Evolutionary conservation across 352 stramenopile species (phyloP).

Genomic region (Globisporangium parvum): DNA sequence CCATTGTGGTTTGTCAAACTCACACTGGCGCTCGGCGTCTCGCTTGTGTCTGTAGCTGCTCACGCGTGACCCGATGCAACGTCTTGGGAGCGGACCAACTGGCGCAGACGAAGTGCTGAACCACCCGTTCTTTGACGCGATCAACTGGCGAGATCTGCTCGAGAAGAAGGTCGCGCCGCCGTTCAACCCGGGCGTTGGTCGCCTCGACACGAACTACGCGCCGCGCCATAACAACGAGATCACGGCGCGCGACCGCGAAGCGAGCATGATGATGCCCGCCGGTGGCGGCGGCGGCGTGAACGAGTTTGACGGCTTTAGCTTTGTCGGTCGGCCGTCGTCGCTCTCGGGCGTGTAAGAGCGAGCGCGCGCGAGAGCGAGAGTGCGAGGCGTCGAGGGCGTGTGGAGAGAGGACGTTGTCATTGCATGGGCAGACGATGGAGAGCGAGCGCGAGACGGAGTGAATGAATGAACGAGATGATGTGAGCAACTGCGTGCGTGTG

Average conservation of each 20-base stretch:
- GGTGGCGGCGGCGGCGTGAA: slow-evolving; percentile 48
- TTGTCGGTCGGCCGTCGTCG: slow-evolving; percentile 81
- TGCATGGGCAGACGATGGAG: too few relatives aligned
- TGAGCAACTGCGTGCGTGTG: too few relatives aligned
- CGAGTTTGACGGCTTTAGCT: slow-evolving; percentile 89
- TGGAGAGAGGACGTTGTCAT: too few relatives aligned
- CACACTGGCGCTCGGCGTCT: neutral
- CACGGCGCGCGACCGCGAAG: slow-evolving; percentile 75
- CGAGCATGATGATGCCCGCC: slow-evolving; percentile 59
- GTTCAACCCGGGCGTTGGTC: slow-evolving; percentile 87
- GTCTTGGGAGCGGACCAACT: slow-evolving; percentile 90
- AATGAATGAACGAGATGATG: too few relatives aligned
- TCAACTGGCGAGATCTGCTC: slow-evolving; percentile 87
- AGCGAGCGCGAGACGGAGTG: too few relatives aligned
- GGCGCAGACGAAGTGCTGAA: slow-evolving; percentile 88
- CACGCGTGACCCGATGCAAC: slow-evolving; percentile 92
- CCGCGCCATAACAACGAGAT: slow-evolving; percentile 87
- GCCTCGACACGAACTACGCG: slow-evolving; percentile 83
- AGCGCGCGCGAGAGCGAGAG: neutral
- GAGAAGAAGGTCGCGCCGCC: slow-evolving; percentile 76
- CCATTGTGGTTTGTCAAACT: neutral
- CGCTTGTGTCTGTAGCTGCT: slow-evolving; percentile 69
- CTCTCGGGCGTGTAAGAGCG: slow-evolving; percentile 27
- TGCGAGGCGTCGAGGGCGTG: neutral
- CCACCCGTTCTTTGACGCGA: slow-evolving; percentile 90